Evolutionary conservation across 1,139 yeast species (phyloP), one percentile per base, ranked within the genome.

Genomic region (Magnusiomyces tetraspermus): DNA sequence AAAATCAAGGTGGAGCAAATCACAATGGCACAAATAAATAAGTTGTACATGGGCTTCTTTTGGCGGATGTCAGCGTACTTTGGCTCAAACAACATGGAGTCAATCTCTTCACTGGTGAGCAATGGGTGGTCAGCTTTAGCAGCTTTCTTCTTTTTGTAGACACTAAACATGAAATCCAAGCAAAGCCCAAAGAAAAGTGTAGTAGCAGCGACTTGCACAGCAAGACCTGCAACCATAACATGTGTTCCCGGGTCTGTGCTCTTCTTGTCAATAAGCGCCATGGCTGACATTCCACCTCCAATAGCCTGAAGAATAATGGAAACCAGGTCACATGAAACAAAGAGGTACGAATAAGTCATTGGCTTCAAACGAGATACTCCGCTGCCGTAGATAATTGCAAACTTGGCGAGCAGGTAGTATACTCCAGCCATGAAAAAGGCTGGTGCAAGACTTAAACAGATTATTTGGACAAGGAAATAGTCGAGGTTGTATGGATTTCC

Each of bases 351-450:
- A 66, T 88, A 89, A 67, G 78, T 76, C 80, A 85, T 79, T 2
- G 97, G 96, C 59, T 76, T 78, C 55, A 89, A 67, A 0, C 77
- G 63, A 1, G 94, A 80, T 61, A 71, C 82, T 44, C 74, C 67
- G 50, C 78, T 71, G 5, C 95, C 95, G 65, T 80, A 85, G 6
- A 86, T 72, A 51, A 84, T 79, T 46, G 85, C 79, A 57, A 85
- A 61, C 66, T 86, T 88, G 3, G 89, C 94, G 61, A 88, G 74
- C 51, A 83, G 70, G 62, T 79, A 85, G 68, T 89, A 89, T 8
- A 89, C 74, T 3, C 95, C 96, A 2, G 85, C 97, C 89, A 87
- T 85, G 52, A 86, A 75, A 66, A 90, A 88, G 5, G 92, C 92
- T 0, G 97, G 97, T 0, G 89, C 92, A 51, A 89, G 71, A 0